A percentile compares a stretch with the other conserved stretches of the same genome.
These are phyloP conservation scores for Pachyrhizus erosus DNA, from an alignment of 306 rosid species.

Conservation along the genomic window DNA sequence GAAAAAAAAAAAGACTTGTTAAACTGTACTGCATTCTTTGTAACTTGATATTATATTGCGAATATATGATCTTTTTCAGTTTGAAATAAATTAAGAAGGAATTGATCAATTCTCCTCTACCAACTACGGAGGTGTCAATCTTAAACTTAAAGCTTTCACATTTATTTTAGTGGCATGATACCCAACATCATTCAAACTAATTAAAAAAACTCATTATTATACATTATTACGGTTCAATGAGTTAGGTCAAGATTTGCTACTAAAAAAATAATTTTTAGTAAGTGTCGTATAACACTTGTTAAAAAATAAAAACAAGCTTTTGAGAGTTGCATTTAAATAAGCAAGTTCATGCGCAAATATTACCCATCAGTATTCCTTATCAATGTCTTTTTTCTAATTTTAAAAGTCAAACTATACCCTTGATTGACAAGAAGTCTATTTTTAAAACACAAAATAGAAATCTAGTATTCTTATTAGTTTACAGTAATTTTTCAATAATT, in stretches of 20 bases:
- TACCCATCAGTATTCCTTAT: background rate
- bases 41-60: background rate
- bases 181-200: background rate
- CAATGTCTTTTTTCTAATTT: background rate
- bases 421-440: background rate
- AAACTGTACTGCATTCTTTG: background rate
- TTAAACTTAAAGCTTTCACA: background rate
- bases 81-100: background rate
- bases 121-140: conserved; percentile 21
- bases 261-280: background rate
- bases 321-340: background rate
- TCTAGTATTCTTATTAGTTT: background rate
- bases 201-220: background rate
- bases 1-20: background rate
- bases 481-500: background rate
- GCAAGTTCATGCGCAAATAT: background rate
- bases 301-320: background rate
- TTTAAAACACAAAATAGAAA: background rate
- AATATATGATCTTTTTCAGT: background rate
- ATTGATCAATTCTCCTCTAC: background rate
- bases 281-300: background rate
- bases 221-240: background rate
- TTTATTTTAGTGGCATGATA: background rate
- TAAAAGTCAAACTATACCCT: background rate
- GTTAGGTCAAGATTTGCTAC: conserved; percentile 25